Evolutionary conservation across 2,329 filamentous ascomycete genomes (phyloP).

Genomic region (Bimuria novae-zelandiae): DNA sequence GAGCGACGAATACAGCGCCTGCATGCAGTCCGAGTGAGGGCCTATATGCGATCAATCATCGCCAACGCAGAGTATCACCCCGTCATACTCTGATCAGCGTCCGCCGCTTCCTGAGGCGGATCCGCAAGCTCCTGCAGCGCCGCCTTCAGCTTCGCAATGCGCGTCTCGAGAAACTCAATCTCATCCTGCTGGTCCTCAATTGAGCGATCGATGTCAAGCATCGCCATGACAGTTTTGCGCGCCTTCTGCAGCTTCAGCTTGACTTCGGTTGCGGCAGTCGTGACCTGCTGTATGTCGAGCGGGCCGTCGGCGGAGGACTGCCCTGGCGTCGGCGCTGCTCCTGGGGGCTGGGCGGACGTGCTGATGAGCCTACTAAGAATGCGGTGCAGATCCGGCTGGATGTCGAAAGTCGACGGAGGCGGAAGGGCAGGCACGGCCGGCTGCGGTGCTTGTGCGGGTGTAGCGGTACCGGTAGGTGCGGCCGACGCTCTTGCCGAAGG

Average conservation of each 20-base stretch:
- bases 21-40: conserved; percentile 35
- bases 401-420: conserved; percentile 81
- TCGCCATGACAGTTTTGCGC: conserved; percentile 63
- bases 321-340: conserved; percentile 29
- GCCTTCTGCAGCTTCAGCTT: conserved; percentile 85
- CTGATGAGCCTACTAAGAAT: conserved; percentile 75
- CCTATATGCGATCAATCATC: conserved; percentile 36
- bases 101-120: conserved; percentile 23
- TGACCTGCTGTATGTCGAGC: conserved; percentile 74
- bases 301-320: conserved; percentile 39
- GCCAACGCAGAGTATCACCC: conserved; percentile 34
- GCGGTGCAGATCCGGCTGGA: conserved; percentile 78
- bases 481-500: conserved; percentile 38
- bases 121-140: conserved; percentile 39
- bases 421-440: conserved; percentile 66
- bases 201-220: conserved; percentile 72
- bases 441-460: conserved; percentile 29
- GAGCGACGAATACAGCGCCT: conserved; percentile 22
- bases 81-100: conserved; percentile 43
- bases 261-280: conserved; percentile 75
- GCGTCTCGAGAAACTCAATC: conserved; percentile 67
- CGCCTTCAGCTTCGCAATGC: conserved; percentile 64
- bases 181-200: conserved; percentile 73
- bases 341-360: conserved; percentile 42
- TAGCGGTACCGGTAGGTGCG: conserved; percentile 37